phyloP scores from a whole-genome alignment of 352 stramenopile genomes.

The Hyaloperonospora arabidopsidis region DNA sequence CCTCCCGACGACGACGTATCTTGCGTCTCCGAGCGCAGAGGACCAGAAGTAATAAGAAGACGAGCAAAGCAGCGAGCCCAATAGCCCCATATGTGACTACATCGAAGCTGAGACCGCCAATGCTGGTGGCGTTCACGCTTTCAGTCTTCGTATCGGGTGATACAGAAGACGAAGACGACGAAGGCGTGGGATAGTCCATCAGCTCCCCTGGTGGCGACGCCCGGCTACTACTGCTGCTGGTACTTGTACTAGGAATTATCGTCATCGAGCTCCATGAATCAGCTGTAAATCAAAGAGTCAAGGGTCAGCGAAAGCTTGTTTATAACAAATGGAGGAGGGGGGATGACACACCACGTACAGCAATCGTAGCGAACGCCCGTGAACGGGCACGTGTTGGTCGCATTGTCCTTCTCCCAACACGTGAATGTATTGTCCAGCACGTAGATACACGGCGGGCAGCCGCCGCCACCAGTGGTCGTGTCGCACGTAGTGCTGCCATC shows the following conservation, averaged over 20 bases:
- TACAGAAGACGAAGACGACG: constrained; percentile 6
- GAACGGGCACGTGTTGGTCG: constrained; percentile 60
- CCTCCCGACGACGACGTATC: constrained; percentile 19
- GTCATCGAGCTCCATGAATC: constrained; percentile 19
- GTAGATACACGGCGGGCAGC: constrained; percentile 64
- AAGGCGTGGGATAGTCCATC: constrained; percentile 8
- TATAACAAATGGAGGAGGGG: constrained; percentile 3
- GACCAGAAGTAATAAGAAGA: constrained; percentile 43
- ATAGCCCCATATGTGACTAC: constrained; percentile 49
- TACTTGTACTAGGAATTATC: too few relatives aligned
- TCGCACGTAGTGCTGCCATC: constrained; percentile 28
- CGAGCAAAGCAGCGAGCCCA: constrained; percentile 39
- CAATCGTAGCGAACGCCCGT: constrained; percentile 62
- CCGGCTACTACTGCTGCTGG: too few relatives aligned
- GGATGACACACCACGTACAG: constrained; percentile 33
- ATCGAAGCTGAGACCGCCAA: constrained; percentile 16
- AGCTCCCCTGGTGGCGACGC: too few relatives aligned
- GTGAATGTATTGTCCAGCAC: constrained; percentile 37
- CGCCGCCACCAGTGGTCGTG: constrained; percentile 27
- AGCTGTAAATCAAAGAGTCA: constrained; percentile 16
- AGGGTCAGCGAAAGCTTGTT: neutral
- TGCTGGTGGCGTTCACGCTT: constrained; percentile 13
- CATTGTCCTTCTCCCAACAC: constrained; percentile 58
- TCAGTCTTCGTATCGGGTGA: constrained; percentile 11
- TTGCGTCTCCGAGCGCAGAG: constrained; percentile 45